Conservation (phyloP, 1,284 basidiomycete genomes). For the Trichosporon sp. region DNA sequence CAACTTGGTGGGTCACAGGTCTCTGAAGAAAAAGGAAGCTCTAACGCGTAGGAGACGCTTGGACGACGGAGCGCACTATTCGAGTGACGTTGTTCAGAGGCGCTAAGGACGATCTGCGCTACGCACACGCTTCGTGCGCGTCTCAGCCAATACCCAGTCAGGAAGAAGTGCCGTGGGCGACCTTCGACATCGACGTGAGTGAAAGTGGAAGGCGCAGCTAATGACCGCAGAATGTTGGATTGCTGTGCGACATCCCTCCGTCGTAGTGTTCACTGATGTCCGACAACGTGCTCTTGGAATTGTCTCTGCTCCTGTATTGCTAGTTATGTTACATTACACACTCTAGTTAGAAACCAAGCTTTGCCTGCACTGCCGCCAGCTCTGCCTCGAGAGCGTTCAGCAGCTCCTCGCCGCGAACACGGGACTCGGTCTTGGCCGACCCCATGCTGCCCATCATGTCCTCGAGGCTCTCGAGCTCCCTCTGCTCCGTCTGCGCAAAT, state of each 20-base stretch:
- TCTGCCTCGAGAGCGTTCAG: neutral
- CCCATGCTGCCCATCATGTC: slow-evolving; percentile 28
- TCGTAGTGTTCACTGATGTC: neutral
- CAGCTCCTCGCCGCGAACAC: neutral
- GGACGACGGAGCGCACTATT: slow-evolving; percentile 42
- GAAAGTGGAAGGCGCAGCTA: too few relatives aligned
- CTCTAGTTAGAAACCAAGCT: neutral
- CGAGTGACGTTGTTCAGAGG: slow-evolving; percentile 42
- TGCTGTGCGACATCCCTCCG: neutral
- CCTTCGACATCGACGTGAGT: slow-evolving; percentile 42
- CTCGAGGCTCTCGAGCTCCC: slow-evolving; percentile 53
- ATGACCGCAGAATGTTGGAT: neutral
- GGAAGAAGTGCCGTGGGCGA: slow-evolving; percentile 30
- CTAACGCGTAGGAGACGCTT: slow-evolving; percentile 33
- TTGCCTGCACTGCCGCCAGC: neutral
- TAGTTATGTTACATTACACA: neutral
- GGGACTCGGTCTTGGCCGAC: slow-evolving; percentile 36
- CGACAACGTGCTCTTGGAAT: neutral
- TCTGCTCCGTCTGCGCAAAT: slow-evolving; percentile 54
- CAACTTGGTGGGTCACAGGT: slow-evolving; percentile 34
- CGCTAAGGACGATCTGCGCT: slow-evolving; percentile 35
- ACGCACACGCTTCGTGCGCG: slow-evolving; percentile 34
- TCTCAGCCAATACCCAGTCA: neutral
- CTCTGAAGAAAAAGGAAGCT: neutral
- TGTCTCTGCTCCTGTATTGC: neutral